Evolutionary conservation across 371 early-diverging fungal species (phyloP).

Genomic region (Apophysomyces elegans): DNA sequence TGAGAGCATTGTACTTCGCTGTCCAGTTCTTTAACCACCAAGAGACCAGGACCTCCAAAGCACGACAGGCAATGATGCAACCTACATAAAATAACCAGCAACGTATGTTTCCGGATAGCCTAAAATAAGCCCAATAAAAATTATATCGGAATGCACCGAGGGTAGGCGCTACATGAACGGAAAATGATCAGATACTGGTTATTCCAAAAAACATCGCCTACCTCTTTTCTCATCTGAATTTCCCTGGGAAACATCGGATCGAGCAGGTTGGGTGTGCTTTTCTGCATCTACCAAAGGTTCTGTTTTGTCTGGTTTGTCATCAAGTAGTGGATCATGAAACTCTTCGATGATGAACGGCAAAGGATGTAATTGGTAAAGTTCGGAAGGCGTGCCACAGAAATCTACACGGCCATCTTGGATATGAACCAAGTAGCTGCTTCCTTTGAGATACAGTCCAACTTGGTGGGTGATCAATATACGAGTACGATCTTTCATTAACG

Average conservation of each 20-base stretch:
- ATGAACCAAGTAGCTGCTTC: slow-evolving; percentile 66
- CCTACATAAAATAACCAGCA: slow-evolving; percentile 50
- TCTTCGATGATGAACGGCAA: too few relatives aligned
- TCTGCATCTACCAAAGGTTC: too few relatives aligned
- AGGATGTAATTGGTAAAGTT: slow-evolving; percentile 31
- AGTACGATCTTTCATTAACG: slow-evolving; percentile 78
- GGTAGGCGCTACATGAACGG: too few relatives aligned
- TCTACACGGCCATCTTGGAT: slow-evolving; percentile 60
- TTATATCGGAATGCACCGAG: too few relatives aligned
- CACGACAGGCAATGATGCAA: slow-evolving; percentile 38
- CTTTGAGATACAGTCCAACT: slow-evolving; percentile 73
- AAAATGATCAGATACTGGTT: too few relatives aligned
- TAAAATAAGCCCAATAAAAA: slow-evolving; percentile 32
- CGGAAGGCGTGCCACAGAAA: slow-evolving; percentile 44
- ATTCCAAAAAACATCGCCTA: too few relatives aligned
- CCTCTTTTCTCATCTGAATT: too few relatives aligned
- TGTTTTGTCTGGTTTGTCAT: too few relatives aligned
- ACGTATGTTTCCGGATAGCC: slow-evolving; percentile 46
- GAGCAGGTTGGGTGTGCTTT: too few relatives aligned
- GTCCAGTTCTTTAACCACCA: slow-evolving; percentile 68
- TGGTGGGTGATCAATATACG: slow-evolving; percentile 92
- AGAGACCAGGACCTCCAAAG: slow-evolving; percentile 48
- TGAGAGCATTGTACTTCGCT: slow-evolving; percentile 20
- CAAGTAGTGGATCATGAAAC: too few relatives aligned
- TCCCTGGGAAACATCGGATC: too few relatives aligned